Conservation (phyloP, 192 early-diverging fungal species). For the Coemansia sp. region DNA sequence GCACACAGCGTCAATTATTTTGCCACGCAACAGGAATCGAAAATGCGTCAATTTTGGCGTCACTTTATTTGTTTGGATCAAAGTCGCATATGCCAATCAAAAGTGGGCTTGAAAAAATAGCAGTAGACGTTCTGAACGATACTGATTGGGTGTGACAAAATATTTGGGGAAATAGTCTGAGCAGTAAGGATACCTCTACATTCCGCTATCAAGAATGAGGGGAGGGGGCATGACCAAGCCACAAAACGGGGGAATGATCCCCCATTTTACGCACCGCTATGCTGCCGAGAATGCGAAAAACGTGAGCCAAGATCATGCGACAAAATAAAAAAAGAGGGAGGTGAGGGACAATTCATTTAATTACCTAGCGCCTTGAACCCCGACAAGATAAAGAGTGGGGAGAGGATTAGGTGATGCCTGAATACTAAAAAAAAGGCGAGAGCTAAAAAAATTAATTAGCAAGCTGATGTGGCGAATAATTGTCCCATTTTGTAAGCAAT, state of each 20-base stretch:
- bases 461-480: neutral
- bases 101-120: too few species aligned
- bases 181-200: slow-evolving; percentile 8
- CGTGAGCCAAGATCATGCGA: neutral
- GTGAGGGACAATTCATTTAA: slow-evolving; percentile 1
- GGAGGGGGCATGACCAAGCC: slow-evolving; percentile 2
- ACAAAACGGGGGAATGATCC: neutral
- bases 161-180: neutral
- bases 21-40: neutral
- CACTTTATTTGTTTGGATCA: neutral
- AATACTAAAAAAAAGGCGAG: neutral
- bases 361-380: neutral
- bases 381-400: slow-evolving; percentile 2
- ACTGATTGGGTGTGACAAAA: neutral
- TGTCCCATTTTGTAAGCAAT: neutral
- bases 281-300: slow-evolving; percentile 8
- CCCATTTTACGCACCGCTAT: neutral
- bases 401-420: neutral
- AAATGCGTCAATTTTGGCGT: neutral
- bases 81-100: neutral
- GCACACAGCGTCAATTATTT: neutral
- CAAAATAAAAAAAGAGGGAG: neutral
- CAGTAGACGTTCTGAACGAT: neutral
- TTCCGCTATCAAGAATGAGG: neutral
- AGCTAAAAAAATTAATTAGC: neutral